Conservation (phyloP, 2,329 filamentous ascomycete species). For the Fusarium circinatum region DNA sequence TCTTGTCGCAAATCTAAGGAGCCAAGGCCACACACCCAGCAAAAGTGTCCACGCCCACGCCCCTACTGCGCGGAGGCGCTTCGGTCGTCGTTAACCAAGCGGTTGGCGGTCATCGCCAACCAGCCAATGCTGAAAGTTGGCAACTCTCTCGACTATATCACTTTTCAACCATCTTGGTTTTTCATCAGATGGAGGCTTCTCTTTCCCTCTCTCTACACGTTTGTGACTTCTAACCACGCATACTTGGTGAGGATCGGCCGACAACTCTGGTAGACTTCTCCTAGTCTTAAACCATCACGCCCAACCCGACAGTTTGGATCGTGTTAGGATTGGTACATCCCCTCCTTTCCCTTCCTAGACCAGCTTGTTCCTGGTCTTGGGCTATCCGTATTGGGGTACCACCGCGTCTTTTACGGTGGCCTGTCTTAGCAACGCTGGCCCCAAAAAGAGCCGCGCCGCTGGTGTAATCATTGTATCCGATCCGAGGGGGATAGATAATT, state of each 20-base stretch:
- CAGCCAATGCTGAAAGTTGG: conserved; percentile 12
- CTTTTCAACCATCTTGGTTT: conserved; percentile 15
- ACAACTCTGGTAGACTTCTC: conserved; percentile 32
- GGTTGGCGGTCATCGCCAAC: conserved; percentile 18
- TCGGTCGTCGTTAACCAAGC: conserved; percentile 30
- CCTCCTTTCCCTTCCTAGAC: conserved; percentile 38
- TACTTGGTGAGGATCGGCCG: conserved; percentile 25
- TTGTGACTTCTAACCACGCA: conserved; percentile 15
- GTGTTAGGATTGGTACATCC: conserved; percentile 46
- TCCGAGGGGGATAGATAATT: conserved; percentile 42
- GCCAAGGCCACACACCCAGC: conserved; percentile 35
- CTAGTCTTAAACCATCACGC: conserved; percentile 31
- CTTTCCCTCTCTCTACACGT: conserved; percentile 20
- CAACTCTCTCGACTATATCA: conserved; percentile 27
- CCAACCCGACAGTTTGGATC: conserved; percentile 45
- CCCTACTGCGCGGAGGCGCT: conserved; percentile 27
- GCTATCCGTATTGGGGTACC: conserved; percentile 42
- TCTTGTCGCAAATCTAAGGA: conserved; percentile 42
- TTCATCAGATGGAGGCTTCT: conserved; percentile 10
- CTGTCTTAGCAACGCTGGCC: conserved; percentile 41
- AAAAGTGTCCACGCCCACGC: conserved; percentile 19
- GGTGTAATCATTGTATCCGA: conserved; percentile 43
- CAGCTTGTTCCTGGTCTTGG: conserved; percentile 43
- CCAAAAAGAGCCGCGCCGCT: conserved; percentile 41
- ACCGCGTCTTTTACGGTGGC: conserved; percentile 42